Evolutionary conservation across 2,329 filamentous ascomycete species (phyloP), one percentile per base, ranked within the genome.

Genomic region (Periconia sp.): DNA sequence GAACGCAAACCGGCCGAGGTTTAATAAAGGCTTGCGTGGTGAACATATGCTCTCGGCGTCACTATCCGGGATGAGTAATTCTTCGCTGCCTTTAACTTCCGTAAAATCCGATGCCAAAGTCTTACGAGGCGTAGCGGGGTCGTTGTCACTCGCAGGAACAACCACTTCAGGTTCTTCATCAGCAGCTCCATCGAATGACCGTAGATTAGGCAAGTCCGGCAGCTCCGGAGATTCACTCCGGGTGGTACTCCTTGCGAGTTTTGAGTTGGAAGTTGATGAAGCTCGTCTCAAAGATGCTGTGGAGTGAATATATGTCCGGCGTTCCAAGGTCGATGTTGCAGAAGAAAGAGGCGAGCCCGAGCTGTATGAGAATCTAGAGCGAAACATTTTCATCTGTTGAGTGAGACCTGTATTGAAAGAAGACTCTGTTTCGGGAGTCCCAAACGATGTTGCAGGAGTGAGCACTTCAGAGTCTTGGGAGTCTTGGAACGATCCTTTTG

Each of bases 41-140:
- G 74, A 71, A 42, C 67, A 68, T 1, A 73, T 68, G 23, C 68
- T 70, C 40, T 74, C 73, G 15, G 63, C 71, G 35, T 75, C 74
- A 59, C 78, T 80, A 42, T 79, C 73, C 0, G 76, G 77, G 0
- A 80, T 69, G 14, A 80, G 60, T 17, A 79, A 53, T 47, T 81
- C 78, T 56, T 81, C 78, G 54, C 78, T 80, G 13, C 78, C 78
- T 54, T 74, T 73, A 8, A 71, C 45, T 1, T 62, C 58, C 14
- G 61, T 61, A 27, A 58, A 53, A 15, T 60, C 63, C 6, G 53
- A 47, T 27, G 65, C 57, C 11, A 65, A 58, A 10, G 64, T 55
- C 17, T 58, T 57, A 35, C 52, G 66, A 44, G 59, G 69, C 40
- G 55, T 64, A 60, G 11, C 7, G 15, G 50, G 20, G n/a, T 47